Evolutionary conservation across 2,329 filamentous ascomycete genomes (phyloP).

Genomic region (Fusarium sp.): DNA sequence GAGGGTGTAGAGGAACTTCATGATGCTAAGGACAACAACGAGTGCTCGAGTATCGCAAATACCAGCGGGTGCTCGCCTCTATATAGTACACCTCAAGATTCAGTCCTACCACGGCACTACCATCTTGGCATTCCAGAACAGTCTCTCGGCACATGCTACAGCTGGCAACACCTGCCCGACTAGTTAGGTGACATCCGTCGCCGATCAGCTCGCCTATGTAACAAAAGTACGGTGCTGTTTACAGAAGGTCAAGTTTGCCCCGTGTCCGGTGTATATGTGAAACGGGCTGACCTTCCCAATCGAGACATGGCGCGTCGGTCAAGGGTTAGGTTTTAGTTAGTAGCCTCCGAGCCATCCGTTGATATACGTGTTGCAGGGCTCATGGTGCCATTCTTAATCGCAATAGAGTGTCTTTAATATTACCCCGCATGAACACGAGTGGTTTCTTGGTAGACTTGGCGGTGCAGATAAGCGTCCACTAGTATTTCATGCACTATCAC

Average conservation of each 20-base stretch:
- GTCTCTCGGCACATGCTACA: neutral
- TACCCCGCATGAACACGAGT: neutral
- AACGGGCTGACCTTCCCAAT: neutral
- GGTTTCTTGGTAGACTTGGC: neutral
- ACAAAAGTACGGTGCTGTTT: neutral
- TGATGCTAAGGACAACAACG: neutral
- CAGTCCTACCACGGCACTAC: neutral
- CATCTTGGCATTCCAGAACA: neutral
- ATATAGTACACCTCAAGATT: neutral
- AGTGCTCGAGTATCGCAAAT: neutral
- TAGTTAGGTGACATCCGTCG: slow-evolving; percentile 6
- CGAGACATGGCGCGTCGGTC: neutral
- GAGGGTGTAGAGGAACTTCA: slow-evolving; percentile 10
- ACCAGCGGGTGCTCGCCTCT: neutral
- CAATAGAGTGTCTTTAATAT: neutral
- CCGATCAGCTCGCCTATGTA: neutral
- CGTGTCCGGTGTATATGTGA: neutral
- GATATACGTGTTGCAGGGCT: neutral
- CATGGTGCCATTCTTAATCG: neutral
- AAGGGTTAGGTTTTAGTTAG: neutral
- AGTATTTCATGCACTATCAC: neutral
- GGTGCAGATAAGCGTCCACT: neutral
- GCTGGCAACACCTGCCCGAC: slow-evolving; percentile 5
- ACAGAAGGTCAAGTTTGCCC: neutral
- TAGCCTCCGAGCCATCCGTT: neutral